These are phyloP conservation scores for Phenoliferia sp. DNA, from an alignment of 1,284 basidiomycete genomes.

Conservation along the genomic window DNA sequence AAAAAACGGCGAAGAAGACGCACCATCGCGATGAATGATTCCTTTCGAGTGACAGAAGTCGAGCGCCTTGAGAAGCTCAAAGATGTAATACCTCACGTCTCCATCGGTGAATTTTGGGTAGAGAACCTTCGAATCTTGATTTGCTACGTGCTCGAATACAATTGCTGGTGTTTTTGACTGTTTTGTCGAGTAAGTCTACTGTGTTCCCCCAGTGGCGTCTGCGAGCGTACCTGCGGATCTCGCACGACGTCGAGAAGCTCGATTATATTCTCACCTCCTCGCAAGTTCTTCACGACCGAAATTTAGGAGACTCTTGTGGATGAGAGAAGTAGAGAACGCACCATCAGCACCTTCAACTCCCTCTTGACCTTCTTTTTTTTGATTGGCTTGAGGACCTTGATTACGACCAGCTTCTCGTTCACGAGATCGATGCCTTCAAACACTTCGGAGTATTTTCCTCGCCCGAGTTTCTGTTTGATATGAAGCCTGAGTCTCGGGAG, in stretches of 20 bases:
- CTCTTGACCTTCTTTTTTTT: slow-evolving; percentile 99
- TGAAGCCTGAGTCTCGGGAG: neutral
- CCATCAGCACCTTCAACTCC: slow-evolving; percentile 73
- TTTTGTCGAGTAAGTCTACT: neutral
- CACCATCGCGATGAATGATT: no score
- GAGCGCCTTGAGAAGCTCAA: slow-evolving; percentile 92
- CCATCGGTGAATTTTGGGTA: slow-evolving; percentile 87
- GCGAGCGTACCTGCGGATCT: slow-evolving; percentile 50
- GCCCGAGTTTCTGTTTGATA: neutral
- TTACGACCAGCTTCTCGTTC: slow-evolving; percentile 91
- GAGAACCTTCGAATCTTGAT: slow-evolving; percentile 95
- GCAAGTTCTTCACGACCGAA: slow-evolving; percentile 68
- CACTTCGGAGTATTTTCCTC: slow-evolving; percentile 41
- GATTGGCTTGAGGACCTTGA: slow-evolving; percentile 97
- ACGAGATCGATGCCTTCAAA: slow-evolving; percentile 95
- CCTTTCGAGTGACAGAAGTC: slow-evolving; percentile 98
- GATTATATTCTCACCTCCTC: slow-evolving; percentile 87
- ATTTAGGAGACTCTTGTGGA: neutral
- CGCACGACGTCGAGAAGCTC: slow-evolving; percentile 89
- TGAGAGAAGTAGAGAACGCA: neutral
- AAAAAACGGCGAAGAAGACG: slow-evolving; percentile 73
- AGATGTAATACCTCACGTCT: slow-evolving; percentile 96
- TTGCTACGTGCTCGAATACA: slow-evolving; percentile 80
- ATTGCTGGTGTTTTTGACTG: slow-evolving; percentile 93
- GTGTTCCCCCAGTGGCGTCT: no score